These are phyloP conservation scores for Zostera marina DNA, from an alignment of 116 monocot genomes.

Conservation along the genomic window DNA sequence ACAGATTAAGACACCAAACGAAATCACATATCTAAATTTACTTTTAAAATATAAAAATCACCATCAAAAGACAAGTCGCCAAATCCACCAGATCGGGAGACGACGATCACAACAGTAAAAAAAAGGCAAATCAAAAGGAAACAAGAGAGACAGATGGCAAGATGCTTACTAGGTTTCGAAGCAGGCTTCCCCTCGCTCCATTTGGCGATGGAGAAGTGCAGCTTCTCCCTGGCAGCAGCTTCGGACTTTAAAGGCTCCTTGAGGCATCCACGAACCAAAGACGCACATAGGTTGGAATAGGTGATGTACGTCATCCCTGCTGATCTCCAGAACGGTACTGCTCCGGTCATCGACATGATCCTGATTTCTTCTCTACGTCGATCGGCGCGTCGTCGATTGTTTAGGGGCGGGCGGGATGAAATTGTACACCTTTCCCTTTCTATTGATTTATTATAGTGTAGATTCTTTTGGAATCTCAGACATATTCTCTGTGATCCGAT, in stretches of 20 bases:
- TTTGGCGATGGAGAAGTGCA: slow-evolving; percentile 85
- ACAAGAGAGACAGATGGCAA: neutral
- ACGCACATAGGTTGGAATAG: slow-evolving; percentile 94
- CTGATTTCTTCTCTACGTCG: neutral
- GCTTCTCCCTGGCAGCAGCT: slow-evolving; percentile 77
- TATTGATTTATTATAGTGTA: too few species aligned
- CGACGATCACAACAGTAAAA: too few species aligned
- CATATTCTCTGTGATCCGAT: too few species aligned
- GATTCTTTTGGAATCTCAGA: too few species aligned
- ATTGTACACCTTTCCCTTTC: too few species aligned
- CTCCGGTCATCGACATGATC: slow-evolving; percentile 26
- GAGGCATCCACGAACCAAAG: slow-evolving; percentile 74
- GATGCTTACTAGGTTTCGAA: slow-evolving; percentile 64
- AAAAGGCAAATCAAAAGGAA: neutral
- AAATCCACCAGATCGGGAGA: too few species aligned
- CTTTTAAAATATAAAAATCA: too few species aligned
- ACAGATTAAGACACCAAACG: too few species aligned
- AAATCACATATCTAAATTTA: too few species aligned
- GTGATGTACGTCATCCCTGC: slow-evolving; percentile 98
- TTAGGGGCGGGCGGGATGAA: too few species aligned
- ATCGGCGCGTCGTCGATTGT: neutral
- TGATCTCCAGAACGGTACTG: slow-evolving; percentile 92
- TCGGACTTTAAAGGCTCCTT: slow-evolving; percentile 88
- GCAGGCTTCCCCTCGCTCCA: slow-evolving; percentile 70
- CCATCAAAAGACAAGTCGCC: too few species aligned